Evolutionary conservation across 768 basidiomycete genomes (phyloP).

Genomic region (Trametes sanguinea): DNA sequence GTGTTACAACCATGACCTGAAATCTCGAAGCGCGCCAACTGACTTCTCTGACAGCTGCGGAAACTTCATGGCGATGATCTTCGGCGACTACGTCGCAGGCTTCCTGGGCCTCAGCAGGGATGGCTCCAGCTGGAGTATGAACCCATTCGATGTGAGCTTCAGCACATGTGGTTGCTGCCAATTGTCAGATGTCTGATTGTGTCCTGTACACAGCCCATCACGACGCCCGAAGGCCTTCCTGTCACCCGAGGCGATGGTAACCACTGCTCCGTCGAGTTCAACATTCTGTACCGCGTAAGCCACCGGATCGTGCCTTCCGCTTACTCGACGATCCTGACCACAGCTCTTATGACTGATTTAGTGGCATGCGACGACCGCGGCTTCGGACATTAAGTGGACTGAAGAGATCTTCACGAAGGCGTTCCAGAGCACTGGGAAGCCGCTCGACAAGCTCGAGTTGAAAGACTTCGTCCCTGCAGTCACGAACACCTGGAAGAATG

Average conservation of each 20-base stretch:
- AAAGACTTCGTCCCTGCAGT: slow-evolving; percentile 27
- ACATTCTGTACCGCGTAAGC: slow-evolving; percentile 45
- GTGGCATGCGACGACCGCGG: slow-evolving; percentile 38
- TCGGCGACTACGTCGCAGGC: slow-evolving; percentile 61
- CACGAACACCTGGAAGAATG: slow-evolving; percentile 18
- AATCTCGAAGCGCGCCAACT: not conserved
- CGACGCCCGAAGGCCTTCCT: slow-evolving; percentile 15
- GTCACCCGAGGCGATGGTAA: slow-evolving; percentile 63
- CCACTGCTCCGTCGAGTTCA: slow-evolving; percentile 77
- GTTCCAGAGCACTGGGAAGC: slow-evolving; percentile 28
- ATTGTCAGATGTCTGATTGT: not conserved
- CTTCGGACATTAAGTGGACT: slow-evolving; percentile 36
- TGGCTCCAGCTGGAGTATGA: slow-evolving; percentile 55
- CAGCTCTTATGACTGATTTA: slow-evolving; percentile 18
- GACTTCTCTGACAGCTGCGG: slow-evolving; percentile 36
- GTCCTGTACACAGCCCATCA: slow-evolving; percentile 23
- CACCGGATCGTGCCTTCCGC: not conserved
- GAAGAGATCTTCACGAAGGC: slow-evolving; percentile 32
- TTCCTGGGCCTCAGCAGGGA: slow-evolving; percentile 55
- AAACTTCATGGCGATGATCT: slow-evolving; percentile 55
- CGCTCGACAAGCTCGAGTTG: slow-evolving; percentile 27
- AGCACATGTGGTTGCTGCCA: not conserved
- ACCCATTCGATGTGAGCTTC: slow-evolving; percentile 46
- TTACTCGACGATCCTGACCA: slow-evolving; percentile 8
- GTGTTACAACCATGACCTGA: not conserved